Base-by-base conservation (phyloP, 257 asterid genomes). In the Echites panduratus region DNA sequence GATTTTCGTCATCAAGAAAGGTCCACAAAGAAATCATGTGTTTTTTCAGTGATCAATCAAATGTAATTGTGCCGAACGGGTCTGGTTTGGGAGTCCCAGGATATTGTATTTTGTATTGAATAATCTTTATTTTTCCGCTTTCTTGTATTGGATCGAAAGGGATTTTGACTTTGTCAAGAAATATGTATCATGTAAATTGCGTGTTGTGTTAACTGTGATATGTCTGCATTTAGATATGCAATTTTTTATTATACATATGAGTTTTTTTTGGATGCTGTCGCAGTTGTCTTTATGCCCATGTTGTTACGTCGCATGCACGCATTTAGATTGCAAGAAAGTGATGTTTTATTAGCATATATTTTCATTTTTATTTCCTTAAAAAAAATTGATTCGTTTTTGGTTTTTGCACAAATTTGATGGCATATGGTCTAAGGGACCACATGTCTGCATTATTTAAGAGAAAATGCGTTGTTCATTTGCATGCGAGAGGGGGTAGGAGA, bases 241-340 rank as follows among this genome's bases (percentile, higher is more conserved):
- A n/a, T n/a, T n/a, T n/a, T n/a, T n/a, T n/a, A n/a, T n/a, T n/a
- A n/a, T n/a, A n/a, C n/a, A n/a, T n/a, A n/a, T n/a, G n/a, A n/a
- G n/a, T n/a, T 4, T 48, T 5, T 26, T 53, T 44, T 58, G 66
- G 82, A 78, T 77, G 70, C 2, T 58, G 54, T 41, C 17, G 70
- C 5, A 53, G 72, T 66, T 80, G 86, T 82, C 80, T 73, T 70
- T 73, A 70, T 71, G 61, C 71, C 59, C 9, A 10, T 79, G 86
- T 77, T 53, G 40, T 71, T 80, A 75, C 84, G 77, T 80, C 45
- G 84, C 87, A 75, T 75, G 87, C 82, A 77, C 75, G 77, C 79
- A 72, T 72, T 82, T 53, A 58, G 66, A 45, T 70, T 67, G 17
- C 71, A 54, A 61, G 86, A 79, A 68, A 76, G 81, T 69, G 79